Evolutionary conservation across 2,329 filamentous ascomycete genomes (phyloP).

Genomic region (Xenoacremonium recifei): DNA sequence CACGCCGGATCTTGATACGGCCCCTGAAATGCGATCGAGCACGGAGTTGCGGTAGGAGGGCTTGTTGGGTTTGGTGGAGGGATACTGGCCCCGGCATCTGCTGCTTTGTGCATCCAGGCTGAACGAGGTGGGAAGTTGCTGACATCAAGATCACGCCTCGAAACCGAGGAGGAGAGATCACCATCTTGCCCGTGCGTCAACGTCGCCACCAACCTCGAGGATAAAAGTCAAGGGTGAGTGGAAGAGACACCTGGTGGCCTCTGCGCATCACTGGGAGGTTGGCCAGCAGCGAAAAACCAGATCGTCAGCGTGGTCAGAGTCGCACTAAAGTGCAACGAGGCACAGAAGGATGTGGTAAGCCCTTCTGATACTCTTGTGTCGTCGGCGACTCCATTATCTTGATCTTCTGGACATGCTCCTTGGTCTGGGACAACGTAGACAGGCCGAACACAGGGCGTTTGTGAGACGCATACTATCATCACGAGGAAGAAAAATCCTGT

Average conservation of each 20-base stretch:
- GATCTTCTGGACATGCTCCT: slow-evolving; percentile 1
- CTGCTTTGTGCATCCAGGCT: slow-evolving; percentile 6
- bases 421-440: too few species aligned
- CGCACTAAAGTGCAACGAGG: slow-evolving; percentile 11
- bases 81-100: slow-evolving; percentile 9
- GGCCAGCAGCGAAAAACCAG: slow-evolving; percentile 13
- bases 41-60: not conserved
- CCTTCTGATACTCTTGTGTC: slow-evolving; percentile 14
- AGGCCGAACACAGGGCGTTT: not conserved
- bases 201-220: not conserved
- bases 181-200: slow-evolving; percentile 17
- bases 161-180: slow-evolving; percentile 10
- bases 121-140: slow-evolving; percentile 16
- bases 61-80: not conserved
- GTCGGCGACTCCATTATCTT: slow-evolving; percentile 16
- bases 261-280: slow-evolving; percentile 14
- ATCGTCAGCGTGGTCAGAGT: slow-evolving; percentile 16
- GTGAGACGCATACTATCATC: too few species aligned
- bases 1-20: slow-evolving; percentile 14
- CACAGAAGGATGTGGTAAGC: slow-evolving; percentile 1
- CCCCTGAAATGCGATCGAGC: slow-evolving; percentile 10
- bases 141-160: slow-evolving; percentile 20
- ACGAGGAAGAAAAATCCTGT: not conserved
- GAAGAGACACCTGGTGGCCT: not conserved
- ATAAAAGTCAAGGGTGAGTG: not conserved